Evolutionary conservation across 1,284 basidiomycete genomes (phyloP).

Genomic region (Vanrija pseudolonga): DNA sequence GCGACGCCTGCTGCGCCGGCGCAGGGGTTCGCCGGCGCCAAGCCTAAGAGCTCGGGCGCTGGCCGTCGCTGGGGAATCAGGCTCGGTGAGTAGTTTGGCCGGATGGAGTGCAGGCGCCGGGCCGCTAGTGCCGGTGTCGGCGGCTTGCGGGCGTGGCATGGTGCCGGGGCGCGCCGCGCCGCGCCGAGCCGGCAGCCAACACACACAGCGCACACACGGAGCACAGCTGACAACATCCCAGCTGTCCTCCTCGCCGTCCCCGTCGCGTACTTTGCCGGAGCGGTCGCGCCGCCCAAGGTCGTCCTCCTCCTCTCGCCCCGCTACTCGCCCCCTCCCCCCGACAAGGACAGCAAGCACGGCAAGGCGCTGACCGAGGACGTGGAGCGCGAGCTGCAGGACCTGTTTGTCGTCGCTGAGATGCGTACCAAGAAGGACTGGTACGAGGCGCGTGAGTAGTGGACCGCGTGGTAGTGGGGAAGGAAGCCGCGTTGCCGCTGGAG

Average conservation of each 20-base stretch:
- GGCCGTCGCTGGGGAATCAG: constrained; percentile 2
- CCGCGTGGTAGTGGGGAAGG: background rate
- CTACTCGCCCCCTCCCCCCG: constrained; percentile 63
- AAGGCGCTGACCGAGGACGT: constrained; percentile 59
- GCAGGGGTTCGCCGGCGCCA: no score
- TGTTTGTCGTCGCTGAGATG: constrained; percentile 61
- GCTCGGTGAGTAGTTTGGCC: constrained; percentile 1
- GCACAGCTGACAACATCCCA: constrained; percentile 11
- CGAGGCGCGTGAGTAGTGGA: constrained; percentile 42
- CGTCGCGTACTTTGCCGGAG: constrained; percentile 52
- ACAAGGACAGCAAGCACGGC: constrained; percentile 62
- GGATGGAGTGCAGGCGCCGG: background rate
- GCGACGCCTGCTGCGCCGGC: background rate
- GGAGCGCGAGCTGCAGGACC: constrained; percentile 64
- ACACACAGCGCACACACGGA: background rate
- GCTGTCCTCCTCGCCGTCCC: constrained; percentile 39
- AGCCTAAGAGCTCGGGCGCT: background rate
- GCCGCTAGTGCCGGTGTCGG: no score
- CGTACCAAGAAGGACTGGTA: constrained; percentile 45
- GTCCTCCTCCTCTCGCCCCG: constrained; percentile 66
- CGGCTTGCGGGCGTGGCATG: no score
- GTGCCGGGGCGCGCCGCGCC: no score
- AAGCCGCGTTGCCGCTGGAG: constrained; percentile 1
- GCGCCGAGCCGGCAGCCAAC: background rate
- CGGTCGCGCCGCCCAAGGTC: constrained; percentile 62